These are phyloP conservation scores for Stachybotrys echinatus DNA, from an alignment of 2,329 filamentous ascomycete genomes.

Conservation along the genomic window DNA sequence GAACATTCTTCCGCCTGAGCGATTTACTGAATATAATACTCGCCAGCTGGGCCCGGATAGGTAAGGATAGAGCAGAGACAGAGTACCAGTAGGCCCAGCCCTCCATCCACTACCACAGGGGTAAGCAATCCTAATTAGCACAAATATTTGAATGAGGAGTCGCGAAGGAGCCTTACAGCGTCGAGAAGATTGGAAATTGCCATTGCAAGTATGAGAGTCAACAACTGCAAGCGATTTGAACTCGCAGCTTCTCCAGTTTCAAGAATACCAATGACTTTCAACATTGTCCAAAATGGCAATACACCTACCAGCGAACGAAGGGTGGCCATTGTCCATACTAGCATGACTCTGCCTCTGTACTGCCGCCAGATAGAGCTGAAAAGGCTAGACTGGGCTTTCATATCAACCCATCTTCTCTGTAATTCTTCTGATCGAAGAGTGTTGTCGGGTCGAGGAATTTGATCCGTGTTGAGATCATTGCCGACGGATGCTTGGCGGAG, in stretches of 20 bases:
- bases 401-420: conserved; percentile 43
- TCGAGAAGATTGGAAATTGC: conserved; percentile 53
- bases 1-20: conserved; percentile 71
- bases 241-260: conserved; percentile 47
- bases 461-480: conserved; percentile 53
- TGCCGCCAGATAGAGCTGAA: conserved; percentile 55
- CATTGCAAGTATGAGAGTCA: conserved; percentile 64
- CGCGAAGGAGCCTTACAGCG: conserved; percentile 21
- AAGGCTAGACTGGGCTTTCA: conserved; percentile 42
- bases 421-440: conserved; percentile 45
- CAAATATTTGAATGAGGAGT: neutral
- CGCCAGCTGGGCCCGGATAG: conserved; percentile 64
- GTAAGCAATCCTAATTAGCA: neutral
- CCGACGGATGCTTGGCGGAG: conserved; percentile 51
- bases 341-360: conserved; percentile 48
- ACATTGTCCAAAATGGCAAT: conserved; percentile 64
- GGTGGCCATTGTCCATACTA: conserved; percentile 55
- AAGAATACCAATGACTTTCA: conserved; percentile 59
- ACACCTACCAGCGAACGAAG: conserved; percentile 56
- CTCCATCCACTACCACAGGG: conserved; percentile 48
- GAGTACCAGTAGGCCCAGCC: conserved; percentile 63
- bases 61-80: conserved; percentile 57
- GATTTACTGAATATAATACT: conserved; percentile 73
- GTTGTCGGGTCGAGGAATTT: conserved; percentile 58
- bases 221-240: conserved; percentile 48